Conservation (phyloP, 2,329 filamentous ascomycete genomes). For the Trichoderma atroviride region DNA sequence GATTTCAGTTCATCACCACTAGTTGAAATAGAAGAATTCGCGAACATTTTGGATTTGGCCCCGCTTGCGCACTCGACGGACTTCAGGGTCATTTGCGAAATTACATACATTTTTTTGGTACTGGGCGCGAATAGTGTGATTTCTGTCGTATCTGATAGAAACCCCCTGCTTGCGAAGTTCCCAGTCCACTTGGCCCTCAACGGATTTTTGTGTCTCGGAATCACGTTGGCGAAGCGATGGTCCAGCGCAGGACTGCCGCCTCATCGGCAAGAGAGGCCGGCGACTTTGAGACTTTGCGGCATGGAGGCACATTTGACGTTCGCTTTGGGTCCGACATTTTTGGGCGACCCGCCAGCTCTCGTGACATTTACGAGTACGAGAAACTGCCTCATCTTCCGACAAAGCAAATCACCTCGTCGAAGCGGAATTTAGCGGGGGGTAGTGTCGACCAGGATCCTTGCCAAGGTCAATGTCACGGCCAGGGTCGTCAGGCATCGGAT, state of each 20-base stretch:
- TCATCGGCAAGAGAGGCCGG: neutral
- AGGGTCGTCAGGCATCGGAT: slow-evolving; percentile 18
- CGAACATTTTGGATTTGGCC: slow-evolving; percentile 13
- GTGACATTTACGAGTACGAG: slow-evolving; percentile 36
- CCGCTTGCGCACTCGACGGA: slow-evolving; percentile 13
- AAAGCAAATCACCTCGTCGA: slow-evolving; percentile 27
- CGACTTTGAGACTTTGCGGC: slow-evolving; percentile 26
- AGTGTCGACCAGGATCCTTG: slow-evolving; percentile 30
- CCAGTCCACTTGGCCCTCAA: slow-evolving; percentile 14
- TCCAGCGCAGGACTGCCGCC: neutral
- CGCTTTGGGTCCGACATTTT: slow-evolving; percentile 2
- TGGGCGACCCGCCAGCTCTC: slow-evolving; percentile 22
- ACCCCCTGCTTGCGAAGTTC: slow-evolving; percentile 25
- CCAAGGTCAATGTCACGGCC: slow-evolving; percentile 24
- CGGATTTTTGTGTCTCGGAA: neutral
- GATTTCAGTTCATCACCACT: slow-evolving; percentile 11
- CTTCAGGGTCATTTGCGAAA: slow-evolving; percentile 31
- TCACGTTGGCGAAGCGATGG: slow-evolving; percentile 10
- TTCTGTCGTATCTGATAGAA: slow-evolving; percentile 23
- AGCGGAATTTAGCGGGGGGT: slow-evolving; percentile 22
- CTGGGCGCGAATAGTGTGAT: slow-evolving; percentile 14
- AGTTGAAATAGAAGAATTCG: slow-evolving; percentile 20
- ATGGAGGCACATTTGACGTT: slow-evolving; percentile 20
- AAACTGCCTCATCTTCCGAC: slow-evolving; percentile 35
- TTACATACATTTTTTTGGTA: slow-evolving; percentile 26